A percentile compares a stretch with the other conserved stretches of the same genome.
These are phyloP conservation scores for Escallonia herrerae DNA, from an alignment of 129 eudicot species.

Conservation along the genomic window DNA sequence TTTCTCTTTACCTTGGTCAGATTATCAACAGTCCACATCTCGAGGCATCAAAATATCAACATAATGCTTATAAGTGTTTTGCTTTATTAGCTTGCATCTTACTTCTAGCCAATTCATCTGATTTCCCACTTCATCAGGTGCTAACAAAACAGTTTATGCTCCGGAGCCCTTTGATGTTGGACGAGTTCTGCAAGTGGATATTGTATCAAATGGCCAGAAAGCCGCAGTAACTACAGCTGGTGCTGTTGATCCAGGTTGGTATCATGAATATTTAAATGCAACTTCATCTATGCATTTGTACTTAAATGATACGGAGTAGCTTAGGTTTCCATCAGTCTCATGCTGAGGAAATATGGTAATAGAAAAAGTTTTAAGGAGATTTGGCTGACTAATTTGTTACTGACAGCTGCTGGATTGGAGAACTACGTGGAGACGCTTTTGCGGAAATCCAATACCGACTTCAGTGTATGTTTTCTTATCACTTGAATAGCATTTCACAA, in stretches of 20 bases:
- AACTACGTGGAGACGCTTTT: slow-evolving; percentile 58
- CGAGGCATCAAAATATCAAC: not conserved
- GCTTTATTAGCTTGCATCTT: not conserved
- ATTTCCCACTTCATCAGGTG: slow-evolving; percentile 43
- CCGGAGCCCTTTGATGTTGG: slow-evolving; percentile 95
- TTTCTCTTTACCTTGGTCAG: too few species aligned
- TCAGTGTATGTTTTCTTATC: slow-evolving; percentile 49
- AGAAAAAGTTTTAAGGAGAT: not conserved
- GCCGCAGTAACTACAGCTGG: slow-evolving; percentile 60
- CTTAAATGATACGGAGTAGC: not conserved
- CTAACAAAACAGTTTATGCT: slow-evolving; percentile 84
- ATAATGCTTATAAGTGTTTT: not conserved
- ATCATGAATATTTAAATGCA: not conserved
- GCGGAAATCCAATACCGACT: slow-evolving; percentile 65
- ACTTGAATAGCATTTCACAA: not conserved
- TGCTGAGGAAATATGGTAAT: not conserved
- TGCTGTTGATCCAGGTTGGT: slow-evolving; percentile 73
- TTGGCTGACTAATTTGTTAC: slow-evolving; percentile 4
- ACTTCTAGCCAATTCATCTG: slow-evolving; percentile 4
- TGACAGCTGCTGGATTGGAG: slow-evolving; percentile 74
- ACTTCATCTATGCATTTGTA: not conserved
- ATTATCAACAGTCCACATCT: too few species aligned
- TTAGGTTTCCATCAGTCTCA: not conserved
- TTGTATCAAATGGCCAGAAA: slow-evolving; percentile 61
- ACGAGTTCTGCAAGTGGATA: slow-evolving; percentile 80